Percentiles rank a stretch among this genome's conserved stretches.
Conservation (phyloP, 305 asterid species). For the Fraxinus floribunda region DNA sequence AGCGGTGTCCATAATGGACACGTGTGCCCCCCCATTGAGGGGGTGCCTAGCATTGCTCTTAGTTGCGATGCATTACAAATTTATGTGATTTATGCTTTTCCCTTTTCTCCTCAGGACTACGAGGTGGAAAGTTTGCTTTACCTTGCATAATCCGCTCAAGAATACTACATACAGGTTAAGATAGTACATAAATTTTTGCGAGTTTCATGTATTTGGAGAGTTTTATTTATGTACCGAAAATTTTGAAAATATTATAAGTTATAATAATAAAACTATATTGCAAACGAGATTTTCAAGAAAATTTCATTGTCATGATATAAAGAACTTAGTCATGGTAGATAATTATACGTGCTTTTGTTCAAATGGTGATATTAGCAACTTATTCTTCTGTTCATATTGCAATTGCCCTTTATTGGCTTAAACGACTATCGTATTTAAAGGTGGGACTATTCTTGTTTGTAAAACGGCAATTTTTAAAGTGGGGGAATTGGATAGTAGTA, state of each 20-base stretch:
- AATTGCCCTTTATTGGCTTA: not conserved
- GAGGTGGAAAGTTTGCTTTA: constrained; percentile 23
- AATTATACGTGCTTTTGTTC: not conserved
- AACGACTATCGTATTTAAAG: not conserved
- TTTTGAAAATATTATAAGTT: constrained; percentile 25
- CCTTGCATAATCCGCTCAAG: constrained; percentile 19
- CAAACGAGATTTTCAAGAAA: not conserved
- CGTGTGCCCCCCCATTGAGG: no score
- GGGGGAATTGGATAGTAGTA: not conserved
- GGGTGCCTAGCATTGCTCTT: not conserved
- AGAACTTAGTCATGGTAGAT: constrained; percentile 3
- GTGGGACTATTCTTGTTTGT: not conserved
- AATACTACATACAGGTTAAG: constrained; percentile 34
- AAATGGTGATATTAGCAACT: not conserved
- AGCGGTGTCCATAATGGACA: no score
- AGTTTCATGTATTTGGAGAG: constrained; percentile 24
- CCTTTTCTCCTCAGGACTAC: constrained; percentile 26
- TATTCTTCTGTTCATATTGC: not conserved
- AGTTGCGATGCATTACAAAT: not conserved
- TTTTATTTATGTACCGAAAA: constrained; percentile 16
- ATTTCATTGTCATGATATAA: not conserved
- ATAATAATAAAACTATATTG: constrained; percentile 11
- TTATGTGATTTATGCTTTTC: constrained; percentile 16
- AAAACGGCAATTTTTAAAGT: not conserved
- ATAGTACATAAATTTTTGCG: constrained; percentile 24